These are phyloP conservation scores for Fomitiporia mediterranea DNA, from an alignment of 1,284 basidiomycete species.

Conservation along the genomic window DNA sequence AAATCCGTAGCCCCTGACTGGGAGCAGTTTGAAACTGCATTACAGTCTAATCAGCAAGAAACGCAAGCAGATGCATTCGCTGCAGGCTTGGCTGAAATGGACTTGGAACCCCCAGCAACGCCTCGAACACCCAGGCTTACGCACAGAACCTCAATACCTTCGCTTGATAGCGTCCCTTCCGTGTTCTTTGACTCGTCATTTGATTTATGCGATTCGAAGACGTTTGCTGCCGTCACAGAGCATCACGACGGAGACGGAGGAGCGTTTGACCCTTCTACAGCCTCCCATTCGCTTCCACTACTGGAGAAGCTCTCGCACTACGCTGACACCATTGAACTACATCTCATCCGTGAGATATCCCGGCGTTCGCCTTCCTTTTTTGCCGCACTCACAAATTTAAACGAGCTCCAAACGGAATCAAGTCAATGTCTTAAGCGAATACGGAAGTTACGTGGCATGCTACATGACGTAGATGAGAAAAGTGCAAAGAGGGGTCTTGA, in stretches of 20 bases:
- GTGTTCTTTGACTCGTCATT: slow-evolving; percentile 80
- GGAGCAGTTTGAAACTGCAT: slow-evolving; percentile 59
- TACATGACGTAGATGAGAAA: slow-evolving; percentile 74
- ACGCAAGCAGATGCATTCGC: slow-evolving; percentile 23
- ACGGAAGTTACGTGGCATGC: slow-evolving; percentile 61
- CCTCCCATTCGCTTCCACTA: slow-evolving; percentile 66
- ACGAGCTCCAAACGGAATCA: slow-evolving; percentile 88
- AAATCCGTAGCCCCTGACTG: slow-evolving; percentile 71
- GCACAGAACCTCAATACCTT: slow-evolving; percentile 46
- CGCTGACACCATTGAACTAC: slow-evolving; percentile 92
- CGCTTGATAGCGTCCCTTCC: slow-evolving; percentile 74
- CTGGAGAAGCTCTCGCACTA: slow-evolving; percentile 93
- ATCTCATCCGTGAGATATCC: slow-evolving; percentile 91
- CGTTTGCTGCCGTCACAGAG: slow-evolving; percentile 80
- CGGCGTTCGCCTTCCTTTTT: slow-evolving; percentile 93
- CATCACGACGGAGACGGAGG: slow-evolving; percentile 32
- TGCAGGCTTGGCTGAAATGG: slow-evolving; percentile 13
- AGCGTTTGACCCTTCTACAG: slow-evolving; percentile 47
- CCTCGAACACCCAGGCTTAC: slow-evolving; percentile 33
- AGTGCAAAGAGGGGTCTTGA: slow-evolving; percentile 75
- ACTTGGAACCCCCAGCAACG: slow-evolving; percentile 23
- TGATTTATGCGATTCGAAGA: slow-evolving; percentile 81
- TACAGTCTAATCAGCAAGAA: slow-evolving; percentile 43
- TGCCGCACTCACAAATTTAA: slow-evolving; percentile 89
- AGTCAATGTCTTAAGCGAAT: slow-evolving; percentile 79